These are phyloP conservation scores for Penicillium macrosclerotiorum DNA, from an alignment of 495 filamentous ascomycete species.

Conservation along the genomic window DNA sequence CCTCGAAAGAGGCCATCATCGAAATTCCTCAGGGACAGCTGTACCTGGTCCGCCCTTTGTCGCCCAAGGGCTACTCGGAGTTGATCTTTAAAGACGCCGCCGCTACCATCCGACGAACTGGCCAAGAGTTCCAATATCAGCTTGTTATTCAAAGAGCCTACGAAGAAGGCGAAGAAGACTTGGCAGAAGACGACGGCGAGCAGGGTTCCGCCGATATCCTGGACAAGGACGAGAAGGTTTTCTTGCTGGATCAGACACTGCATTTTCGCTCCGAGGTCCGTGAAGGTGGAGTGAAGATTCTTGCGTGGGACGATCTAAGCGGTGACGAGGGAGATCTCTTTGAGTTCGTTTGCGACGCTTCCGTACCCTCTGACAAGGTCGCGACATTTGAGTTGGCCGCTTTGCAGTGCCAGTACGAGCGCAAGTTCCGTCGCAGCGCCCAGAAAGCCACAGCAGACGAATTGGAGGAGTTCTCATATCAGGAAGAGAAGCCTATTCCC, in stretches of 20 bases:
- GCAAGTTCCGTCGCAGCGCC: constrained; percentile 78
- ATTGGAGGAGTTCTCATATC: constrained; percentile 76
- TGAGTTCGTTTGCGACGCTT: constrained; percentile 90
- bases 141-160: constrained; percentile 93
- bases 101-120: constrained; percentile 86
- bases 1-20: constrained; percentile 89
- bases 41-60: constrained; percentile 91
- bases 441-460: constrained; percentile 80
- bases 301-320: constrained; percentile 93
- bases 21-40: constrained; percentile 94
- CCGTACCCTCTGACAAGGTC: constrained; percentile 66
- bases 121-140: constrained; percentile 94
- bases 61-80: constrained; percentile 95
- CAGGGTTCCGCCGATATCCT: constrained; percentile 64
- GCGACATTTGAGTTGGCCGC: constrained; percentile 80
- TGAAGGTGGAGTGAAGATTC: constrained; percentile 72
- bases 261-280: constrained; percentile 83
- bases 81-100: constrained; percentile 98
- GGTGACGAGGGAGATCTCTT: constrained; percentile 91
- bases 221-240: constrained; percentile 95
- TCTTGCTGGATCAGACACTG: constrained; percentile 85
- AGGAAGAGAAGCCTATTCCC: constrained; percentile 75
- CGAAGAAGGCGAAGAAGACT: constrained; percentile 94
- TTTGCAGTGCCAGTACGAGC: constrained; percentile 93
- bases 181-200: constrained; percentile 81